Evolutionary conservation across 2,329 filamentous ascomycete genomes (phyloP).

Genomic region (Beauveria medogensis): DNA sequence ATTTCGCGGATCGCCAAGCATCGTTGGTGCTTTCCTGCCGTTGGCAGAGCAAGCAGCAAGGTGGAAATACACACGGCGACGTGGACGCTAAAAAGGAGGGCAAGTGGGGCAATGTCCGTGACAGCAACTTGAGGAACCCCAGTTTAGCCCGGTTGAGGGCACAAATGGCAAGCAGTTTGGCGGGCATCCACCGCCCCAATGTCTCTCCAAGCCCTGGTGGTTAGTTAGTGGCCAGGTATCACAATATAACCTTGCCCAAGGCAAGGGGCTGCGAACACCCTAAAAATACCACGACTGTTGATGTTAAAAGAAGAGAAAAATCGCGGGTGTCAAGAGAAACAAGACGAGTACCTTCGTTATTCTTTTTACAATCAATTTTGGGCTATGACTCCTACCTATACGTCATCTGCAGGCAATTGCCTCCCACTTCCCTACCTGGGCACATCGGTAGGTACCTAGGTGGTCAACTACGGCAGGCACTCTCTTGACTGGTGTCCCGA

Average conservation of each 20-base stretch:
- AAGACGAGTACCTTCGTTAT: too few relatives aligned
- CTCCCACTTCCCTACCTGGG: neutral
- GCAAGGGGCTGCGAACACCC: too few relatives aligned
- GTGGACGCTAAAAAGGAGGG: neutral
- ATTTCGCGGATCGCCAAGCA: slow-evolving; percentile 7
- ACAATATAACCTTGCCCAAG: too few relatives aligned
- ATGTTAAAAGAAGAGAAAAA: too few relatives aligned
- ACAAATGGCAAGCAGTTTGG: neutral
- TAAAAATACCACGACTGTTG: too few relatives aligned
- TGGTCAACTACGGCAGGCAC: neutral
- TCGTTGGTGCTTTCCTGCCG: neutral
- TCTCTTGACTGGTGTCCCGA: neutral
- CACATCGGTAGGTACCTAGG: neutral
- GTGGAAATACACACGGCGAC: neutral
- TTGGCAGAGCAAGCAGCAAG: neutral
- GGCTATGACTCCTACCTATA: neutral
- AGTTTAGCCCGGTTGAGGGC: neutral
- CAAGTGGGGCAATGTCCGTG: neutral
- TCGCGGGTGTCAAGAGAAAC: too few relatives aligned
- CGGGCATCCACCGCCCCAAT: neutral
- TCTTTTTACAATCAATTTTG: too few relatives aligned
- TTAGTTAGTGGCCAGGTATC: too few relatives aligned
- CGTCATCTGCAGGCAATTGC: too few relatives aligned
- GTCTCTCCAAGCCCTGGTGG: neutral
- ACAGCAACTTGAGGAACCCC: neutral